phyloP scores from a whole-genome alignment of 306 rosid species.

The Cucurbita moschata region DNA sequence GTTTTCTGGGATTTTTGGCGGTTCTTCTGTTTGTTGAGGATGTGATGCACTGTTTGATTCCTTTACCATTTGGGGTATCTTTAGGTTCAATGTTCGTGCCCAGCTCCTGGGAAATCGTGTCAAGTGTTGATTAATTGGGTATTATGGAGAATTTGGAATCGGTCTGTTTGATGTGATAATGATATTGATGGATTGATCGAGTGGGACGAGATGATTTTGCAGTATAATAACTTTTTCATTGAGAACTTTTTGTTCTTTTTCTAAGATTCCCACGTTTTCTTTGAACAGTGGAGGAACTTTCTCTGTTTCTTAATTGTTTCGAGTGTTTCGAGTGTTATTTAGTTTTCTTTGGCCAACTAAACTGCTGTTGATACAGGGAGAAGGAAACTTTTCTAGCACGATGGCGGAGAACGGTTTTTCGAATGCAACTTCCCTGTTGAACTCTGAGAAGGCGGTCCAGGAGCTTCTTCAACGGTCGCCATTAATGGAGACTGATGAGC shows the following conservation, averaged over 20 bases:
- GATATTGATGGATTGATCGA: background rate
- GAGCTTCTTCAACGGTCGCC: slow-evolving; percentile 61
- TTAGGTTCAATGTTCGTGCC: background rate
- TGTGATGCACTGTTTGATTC: background rate
- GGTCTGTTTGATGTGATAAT: background rate
- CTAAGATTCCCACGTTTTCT: background rate
- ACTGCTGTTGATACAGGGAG: slow-evolving; percentile 40
- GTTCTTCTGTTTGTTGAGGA: background rate
- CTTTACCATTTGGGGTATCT: background rate
- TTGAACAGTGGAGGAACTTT: background rate
- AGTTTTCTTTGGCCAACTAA: slow-evolving; percentile 6
- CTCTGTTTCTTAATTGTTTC: background rate
- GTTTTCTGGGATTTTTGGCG: background rate
- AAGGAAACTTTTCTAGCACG: slow-evolving; percentile 28
- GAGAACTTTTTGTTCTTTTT: background rate
- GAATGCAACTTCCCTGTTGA: slow-evolving; percentile 44
- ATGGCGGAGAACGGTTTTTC: slow-evolving; percentile 50
- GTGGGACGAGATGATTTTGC: background rate
- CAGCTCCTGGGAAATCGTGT: background rate
- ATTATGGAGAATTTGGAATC: background rate
- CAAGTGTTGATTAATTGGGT: background rate
- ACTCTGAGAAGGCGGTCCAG: slow-evolving; percentile 63
- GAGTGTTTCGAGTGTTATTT: background rate
- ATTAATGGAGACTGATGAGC: slow-evolving; percentile 61
- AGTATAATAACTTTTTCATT: background rate